phyloP scores from a whole-genome alignment of 768 basidiomycete species.

The Mycena vitilis region DNA sequence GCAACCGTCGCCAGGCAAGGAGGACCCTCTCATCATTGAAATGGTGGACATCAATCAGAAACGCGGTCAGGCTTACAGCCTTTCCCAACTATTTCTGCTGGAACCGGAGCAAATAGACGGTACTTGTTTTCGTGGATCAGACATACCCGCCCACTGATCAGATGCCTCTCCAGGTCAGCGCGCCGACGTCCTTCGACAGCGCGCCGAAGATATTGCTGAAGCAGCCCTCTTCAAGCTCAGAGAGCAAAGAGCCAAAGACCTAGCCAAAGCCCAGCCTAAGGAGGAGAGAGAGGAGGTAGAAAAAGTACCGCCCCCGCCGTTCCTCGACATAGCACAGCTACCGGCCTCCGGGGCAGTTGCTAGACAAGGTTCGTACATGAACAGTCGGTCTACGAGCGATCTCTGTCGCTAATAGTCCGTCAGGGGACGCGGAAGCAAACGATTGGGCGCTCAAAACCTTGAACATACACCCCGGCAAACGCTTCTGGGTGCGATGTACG shows the following conservation, averaged over 20 bases:
- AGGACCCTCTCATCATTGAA: slow-evolving; percentile 21
- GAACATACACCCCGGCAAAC: background rate
- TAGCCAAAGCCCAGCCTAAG: too few species aligned
- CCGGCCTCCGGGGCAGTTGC: background rate
- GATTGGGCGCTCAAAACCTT: background rate
- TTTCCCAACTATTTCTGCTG: slow-evolving; percentile 13
- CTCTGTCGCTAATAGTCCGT: background rate
- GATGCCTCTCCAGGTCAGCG: background rate
- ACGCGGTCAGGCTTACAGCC: background rate
- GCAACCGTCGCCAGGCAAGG: slow-evolving; percentile 15
- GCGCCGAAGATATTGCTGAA: background rate
- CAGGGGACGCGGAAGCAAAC: background rate
- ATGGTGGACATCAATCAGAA: background rate
- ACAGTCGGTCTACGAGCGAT: background rate
- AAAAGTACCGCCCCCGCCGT: background rate
- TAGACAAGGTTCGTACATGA: slow-evolving; percentile 2
- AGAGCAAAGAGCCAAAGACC: background rate
- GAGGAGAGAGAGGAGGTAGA: too few species aligned
- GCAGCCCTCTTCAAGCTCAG: background rate
- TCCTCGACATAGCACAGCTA: background rate
- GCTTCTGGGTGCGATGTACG: slow-evolving; percentile 11
- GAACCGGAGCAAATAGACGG: slow-evolving; percentile 1
- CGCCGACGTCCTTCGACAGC: slow-evolving; percentile 6
- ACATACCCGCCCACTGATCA: background rate
- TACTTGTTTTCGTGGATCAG: background rate